Evolutionary conservation across 176 grass and related monocot species (phyloP).

Genomic region (Oryza longistaminata): DNA sequence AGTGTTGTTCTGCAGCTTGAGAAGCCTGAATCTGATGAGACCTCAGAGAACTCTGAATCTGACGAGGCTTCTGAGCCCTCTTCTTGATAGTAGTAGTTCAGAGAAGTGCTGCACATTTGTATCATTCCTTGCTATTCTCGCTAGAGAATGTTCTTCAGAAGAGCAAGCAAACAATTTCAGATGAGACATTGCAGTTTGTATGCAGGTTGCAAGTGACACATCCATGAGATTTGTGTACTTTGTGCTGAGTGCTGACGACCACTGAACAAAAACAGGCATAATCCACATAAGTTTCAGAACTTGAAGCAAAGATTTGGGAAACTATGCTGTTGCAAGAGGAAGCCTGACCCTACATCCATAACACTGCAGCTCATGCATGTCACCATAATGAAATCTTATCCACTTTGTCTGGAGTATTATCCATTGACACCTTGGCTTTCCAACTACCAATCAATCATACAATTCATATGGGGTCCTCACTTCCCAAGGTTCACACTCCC

Average conservation of each 20-base stretch:
- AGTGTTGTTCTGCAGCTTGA: slow-evolving; percentile 54
- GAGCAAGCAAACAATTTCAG: not conserved
- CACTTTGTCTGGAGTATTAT: slow-evolving; percentile 45
- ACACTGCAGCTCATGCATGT: slow-evolving; percentile 20
- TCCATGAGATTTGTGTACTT: slow-evolving; percentile 27
- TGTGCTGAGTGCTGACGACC: slow-evolving; percentile 2
- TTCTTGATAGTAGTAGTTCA: slow-evolving; percentile 7
- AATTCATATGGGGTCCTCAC: slow-evolving; percentile 40
- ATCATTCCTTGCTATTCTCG: not conserved
- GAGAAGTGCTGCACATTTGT: slow-evolving; percentile 8
- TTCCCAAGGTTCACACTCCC: slow-evolving; percentile 25
- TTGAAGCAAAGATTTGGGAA: slow-evolving; percentile 18
- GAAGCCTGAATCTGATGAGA: slow-evolving; percentile 38
- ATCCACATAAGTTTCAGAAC: slow-evolving; percentile 4
- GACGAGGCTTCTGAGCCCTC: slow-evolving; percentile 21
- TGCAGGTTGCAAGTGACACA: slow-evolving; percentile 29
- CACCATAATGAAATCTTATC: slow-evolving; percentile 46
- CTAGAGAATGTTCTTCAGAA: slow-evolving; percentile 28
- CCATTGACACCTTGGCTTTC: slow-evolving; percentile 42
- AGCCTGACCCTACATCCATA: slow-evolving; percentile 11
- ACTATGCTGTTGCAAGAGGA: not conserved
- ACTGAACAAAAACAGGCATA: not conserved
- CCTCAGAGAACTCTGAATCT: slow-evolving; percentile 30
- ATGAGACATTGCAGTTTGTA: not conserved
- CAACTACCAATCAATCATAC: slow-evolving; percentile 42